Percentiles rank a stretch among this genome's conserved stretches.
These are phyloP conservation scores for Gracilaria gracilis DNA, from an alignment of 23 red algal species.

Conservation along the genomic window DNA sequence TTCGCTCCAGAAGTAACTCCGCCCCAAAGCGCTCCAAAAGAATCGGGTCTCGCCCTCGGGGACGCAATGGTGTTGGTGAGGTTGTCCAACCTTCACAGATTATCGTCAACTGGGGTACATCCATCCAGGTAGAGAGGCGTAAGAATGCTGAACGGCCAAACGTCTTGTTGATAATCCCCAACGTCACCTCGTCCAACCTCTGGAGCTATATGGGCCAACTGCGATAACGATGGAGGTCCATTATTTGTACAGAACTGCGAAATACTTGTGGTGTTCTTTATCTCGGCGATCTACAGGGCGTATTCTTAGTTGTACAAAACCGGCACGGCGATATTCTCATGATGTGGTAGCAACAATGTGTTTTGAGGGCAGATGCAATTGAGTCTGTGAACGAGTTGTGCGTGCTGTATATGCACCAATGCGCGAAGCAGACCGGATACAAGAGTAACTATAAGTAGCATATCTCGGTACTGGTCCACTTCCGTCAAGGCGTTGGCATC, in stretches of 20 bases:
- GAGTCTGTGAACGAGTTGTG: conserved; percentile 45
- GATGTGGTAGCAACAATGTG: conserved; percentile 1
- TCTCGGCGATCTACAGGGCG: background rate
- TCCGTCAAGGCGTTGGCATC: conserved; percentile 34
- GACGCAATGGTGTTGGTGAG: conserved; percentile 27
- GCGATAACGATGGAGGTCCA: conserved; percentile 20
- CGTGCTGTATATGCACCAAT: conserved; percentile 35
- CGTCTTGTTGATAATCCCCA: conserved; percentile 47
- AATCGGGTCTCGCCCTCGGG: conserved; percentile 47
- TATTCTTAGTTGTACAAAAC: conserved; percentile 49
- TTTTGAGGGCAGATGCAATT: conserved; percentile 53
- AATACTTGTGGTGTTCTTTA: conserved; percentile 3
- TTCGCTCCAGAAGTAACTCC: conserved; percentile 57
- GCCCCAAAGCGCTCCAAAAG: conserved; percentile 55
- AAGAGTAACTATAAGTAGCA: conserved; percentile 28
- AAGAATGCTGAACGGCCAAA: conserved; percentile 58
- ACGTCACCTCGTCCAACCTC: conserved; percentile 40
- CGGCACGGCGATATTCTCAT: background rate
- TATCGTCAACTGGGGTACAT: conserved; percentile 59
- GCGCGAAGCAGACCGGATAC: conserved; percentile 21
- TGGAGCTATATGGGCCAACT: conserved; percentile 29
- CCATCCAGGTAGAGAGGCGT: conserved; percentile 57
- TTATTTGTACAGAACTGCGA: background rate
- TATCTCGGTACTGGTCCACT: conserved; percentile 13
- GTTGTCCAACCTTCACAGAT: background rate